Evolutionary conservation across 371 early-diverging fungal species (phyloP).

Genomic region (Ordospora pajunii): DNA sequence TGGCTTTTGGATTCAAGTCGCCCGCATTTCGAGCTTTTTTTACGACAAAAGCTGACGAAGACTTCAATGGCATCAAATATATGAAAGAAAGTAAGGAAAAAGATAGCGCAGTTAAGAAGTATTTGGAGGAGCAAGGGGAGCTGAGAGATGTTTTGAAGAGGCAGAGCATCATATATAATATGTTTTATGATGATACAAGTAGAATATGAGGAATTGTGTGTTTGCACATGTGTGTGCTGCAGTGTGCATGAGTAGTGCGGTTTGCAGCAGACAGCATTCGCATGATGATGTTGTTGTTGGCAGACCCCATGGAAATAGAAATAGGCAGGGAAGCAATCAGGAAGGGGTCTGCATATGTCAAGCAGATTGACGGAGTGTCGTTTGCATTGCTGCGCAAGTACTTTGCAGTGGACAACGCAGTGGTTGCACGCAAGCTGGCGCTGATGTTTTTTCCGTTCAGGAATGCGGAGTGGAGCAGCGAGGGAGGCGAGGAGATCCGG

Average conservation of each 20-base stretch:
- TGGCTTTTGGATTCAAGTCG: slow-evolving; percentile 24
- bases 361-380: slow-evolving; percentile 72
- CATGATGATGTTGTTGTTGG: not conserved
- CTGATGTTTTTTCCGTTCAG: slow-evolving; percentile 84
- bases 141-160: slow-evolving; percentile 27
- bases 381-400: slow-evolving; percentile 75
- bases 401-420: slow-evolving; percentile 84
- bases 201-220: slow-evolving; percentile 2
- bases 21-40: slow-evolving; percentile 33
- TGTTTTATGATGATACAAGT: slow-evolving; percentile 37
- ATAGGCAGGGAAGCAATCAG: slow-evolving; percentile 77
- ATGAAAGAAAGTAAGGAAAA: not conserved
- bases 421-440: slow-evolving; percentile 75
- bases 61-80: slow-evolving; percentile 3
- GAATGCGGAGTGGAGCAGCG: slow-evolving; percentile 63
- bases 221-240: too few relatives aligned
- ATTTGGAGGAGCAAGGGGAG: slow-evolving; percentile 22
- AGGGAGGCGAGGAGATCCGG: slow-evolving; percentile 64
- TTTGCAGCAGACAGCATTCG: too few relatives aligned
- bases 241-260: too few relatives aligned
- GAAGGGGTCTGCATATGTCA: slow-evolving; percentile 74
- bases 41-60: slow-evolving; percentile 10
- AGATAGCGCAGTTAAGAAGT: slow-evolving; percentile 21
- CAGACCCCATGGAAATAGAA: slow-evolving; percentile 72
- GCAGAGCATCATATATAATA: slow-evolving; percentile 36